Base-by-base conservation (phyloP, 352 stramenopile species). In the Phytophthora pistaciae region DNA sequence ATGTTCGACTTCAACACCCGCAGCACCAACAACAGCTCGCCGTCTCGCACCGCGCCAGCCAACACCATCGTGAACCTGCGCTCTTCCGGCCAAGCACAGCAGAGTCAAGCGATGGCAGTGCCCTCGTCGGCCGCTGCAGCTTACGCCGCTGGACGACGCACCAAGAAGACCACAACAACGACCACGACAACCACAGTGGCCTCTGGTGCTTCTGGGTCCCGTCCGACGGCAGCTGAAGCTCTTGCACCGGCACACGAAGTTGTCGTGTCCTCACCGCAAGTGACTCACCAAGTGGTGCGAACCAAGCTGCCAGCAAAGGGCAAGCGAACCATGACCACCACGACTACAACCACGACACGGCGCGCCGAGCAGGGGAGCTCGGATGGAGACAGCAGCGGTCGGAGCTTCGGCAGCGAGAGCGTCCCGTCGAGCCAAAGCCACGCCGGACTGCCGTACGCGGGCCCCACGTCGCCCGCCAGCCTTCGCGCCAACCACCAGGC, bases 51-150 rank as follows among this genome's bases (percentile, higher is more conserved):
- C 6, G 72, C 53, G 20, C 72, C 72, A 38, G 67, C 38, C 42
- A 74, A 80, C 49, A 66, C 64, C n/a, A 68, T 77, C 33, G 60
- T 68, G 49, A 67, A 77, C 42, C 18, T 74, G 49, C 40, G 50
- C 9, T 56, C 54, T 9, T 63, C 64, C 5, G 53, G 25, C 23
- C 20, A 57, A 23, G 11, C 40, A 5, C 62, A 74, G 18, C 55
- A 74, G 48, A 68, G 40, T 2, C 67, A 72, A 52, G 48, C 31
- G 7, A 66, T 64, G 20, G 52, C 23, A 16, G 48, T 60, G 13
- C 9, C 56, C 25, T 60, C 67, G 18, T 70, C 56, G 18, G 52
- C 57, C 44, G 53, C 56, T 3, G 52, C 49, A 57, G 50, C 50
- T 1, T 62, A 72, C 18, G 60, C 50, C 13, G 55, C 56, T 58